Evolutionary conservation across 345 rosid species (phyloP).

Genomic region (Sisymbrium irio): DNA sequence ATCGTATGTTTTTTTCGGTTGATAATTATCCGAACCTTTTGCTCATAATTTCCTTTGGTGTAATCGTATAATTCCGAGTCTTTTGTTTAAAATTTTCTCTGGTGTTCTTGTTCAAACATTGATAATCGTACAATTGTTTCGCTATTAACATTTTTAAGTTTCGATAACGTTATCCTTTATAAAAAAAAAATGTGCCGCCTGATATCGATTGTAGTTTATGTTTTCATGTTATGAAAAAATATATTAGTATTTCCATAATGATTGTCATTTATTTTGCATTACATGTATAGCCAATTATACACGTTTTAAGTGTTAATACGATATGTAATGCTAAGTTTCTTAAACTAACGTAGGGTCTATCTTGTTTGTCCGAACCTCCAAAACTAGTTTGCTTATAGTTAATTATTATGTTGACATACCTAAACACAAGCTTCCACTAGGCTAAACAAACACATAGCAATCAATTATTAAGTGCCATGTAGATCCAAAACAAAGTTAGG

Average conservation of each 20-base stretch:
- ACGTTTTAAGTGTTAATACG: constrained; percentile 13
- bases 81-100: neutral
- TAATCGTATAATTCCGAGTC: neutral
- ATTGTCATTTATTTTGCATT: neutral
- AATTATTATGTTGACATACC: constrained; percentile 7
- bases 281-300: neutral
- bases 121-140: neutral
- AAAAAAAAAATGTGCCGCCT: neutral
- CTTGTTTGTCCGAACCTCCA: constrained; percentile 13
- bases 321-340: neutral
- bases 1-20: neutral
- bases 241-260: neutral
- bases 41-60: neutral
- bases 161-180: neutral
- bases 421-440: constrained; percentile 12
- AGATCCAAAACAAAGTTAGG: neutral
- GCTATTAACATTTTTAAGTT: neutral
- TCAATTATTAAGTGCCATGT: neutral
- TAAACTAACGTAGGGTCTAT: constrained; percentile 11
- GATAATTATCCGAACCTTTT: neutral
- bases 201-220: neutral
- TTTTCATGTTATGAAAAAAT: neutral
- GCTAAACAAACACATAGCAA: neutral
- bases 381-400: constrained; percentile 1
- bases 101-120: neutral